Evolutionary conservation across 2,329 filamentous ascomycete genomes (phyloP).

Genomic region (Endoconidiophora polonica): DNA sequence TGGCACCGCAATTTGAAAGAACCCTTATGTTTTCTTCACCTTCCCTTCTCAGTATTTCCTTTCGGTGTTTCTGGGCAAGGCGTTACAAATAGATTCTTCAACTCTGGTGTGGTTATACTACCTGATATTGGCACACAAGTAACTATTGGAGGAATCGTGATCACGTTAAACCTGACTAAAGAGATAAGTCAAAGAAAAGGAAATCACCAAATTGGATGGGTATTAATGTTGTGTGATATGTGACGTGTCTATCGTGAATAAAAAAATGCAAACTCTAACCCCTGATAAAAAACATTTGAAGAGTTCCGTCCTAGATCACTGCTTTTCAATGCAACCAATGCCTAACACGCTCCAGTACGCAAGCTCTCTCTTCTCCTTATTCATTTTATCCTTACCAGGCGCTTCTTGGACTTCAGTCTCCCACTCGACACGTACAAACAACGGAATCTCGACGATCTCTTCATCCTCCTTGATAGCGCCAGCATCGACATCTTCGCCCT

Average conservation of each 20-base stretch:
- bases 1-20: slow-evolving; percentile 14
- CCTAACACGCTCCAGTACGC: slow-evolving; percentile 94
- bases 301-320: slow-evolving; percentile 23
- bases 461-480: slow-evolving; percentile 40
- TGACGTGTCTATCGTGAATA: slow-evolving; percentile 12
- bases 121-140: too few species aligned
- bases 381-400: slow-evolving; percentile 37
- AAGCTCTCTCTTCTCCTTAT: slow-evolving; percentile 66
- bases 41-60: slow-evolving; percentile 13
- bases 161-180: too few species aligned
- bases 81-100: too few species aligned
- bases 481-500: slow-evolving; percentile 25
- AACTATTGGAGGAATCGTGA: too few species aligned
- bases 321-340: slow-evolving; percentile 52
- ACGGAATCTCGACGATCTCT: slow-evolving; percentile 68
- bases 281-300: background rate
- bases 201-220: too few species aligned
- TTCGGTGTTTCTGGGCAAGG: too few species aligned
- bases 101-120: too few species aligned
- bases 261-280: slow-evolving; percentile 15
- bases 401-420: slow-evolving; percentile 54
- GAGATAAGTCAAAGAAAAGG: too few species aligned
- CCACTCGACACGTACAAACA: slow-evolving; percentile 88
- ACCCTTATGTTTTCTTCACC: slow-evolving; percentile 14
- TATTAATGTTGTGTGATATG: background rate